Evolutionary conservation across 2,329 filamentous ascomycete species (phyloP), one percentile per base, ranked within the genome.

Genomic region (Pseudogymnoascus sp.): DNA sequence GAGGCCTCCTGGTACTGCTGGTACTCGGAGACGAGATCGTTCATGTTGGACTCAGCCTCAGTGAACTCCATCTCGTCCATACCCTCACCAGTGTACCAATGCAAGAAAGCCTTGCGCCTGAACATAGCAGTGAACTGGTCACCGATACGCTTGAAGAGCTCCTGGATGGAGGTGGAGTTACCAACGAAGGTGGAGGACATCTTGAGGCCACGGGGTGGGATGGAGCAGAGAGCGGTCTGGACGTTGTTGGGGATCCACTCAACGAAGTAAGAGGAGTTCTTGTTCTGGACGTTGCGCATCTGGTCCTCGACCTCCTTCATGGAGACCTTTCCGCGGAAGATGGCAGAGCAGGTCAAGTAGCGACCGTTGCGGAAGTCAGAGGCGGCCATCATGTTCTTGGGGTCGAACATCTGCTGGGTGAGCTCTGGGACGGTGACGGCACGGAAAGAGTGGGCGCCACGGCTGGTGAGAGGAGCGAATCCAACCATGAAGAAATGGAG

Each of bases 51-150:
- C 88, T 99, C 95, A 73, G 95, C 95, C 87, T 99, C 95, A 77
- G 95, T 99, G 85, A 99, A 99, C 84, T 99, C 95, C 95, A 99
- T 97, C 89, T 99, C 95, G 82, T 99, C 95, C 95, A 99, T 99
- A 83, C 95, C 95, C 87, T 99, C 95, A 77, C 93, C 93, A 87
- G 95, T 99, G 84, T 99, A 99, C 95, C 95, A 99, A 85, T 97
- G 95, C 87, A 99, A 91, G 92, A 99, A 99, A 88, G 95, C 95
- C 90, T 97, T 99, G 83, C 95, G 92, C 83, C 95, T 88, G 89
- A 99, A 99, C 95, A 99, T 99, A 78, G 93, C 95, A 82, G 89
- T 93, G 88, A 99, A 99, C 84, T 99, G 95, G 81, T 99, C 95
- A 77, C 95, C 95, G 73, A 99, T 84, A 87, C 95, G 93, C 91